Evolutionary conservation across 805 yeast genomes (phyloP), one percentile per base, ranked within the genome.

Genomic region (Candida dendrica): DNA sequence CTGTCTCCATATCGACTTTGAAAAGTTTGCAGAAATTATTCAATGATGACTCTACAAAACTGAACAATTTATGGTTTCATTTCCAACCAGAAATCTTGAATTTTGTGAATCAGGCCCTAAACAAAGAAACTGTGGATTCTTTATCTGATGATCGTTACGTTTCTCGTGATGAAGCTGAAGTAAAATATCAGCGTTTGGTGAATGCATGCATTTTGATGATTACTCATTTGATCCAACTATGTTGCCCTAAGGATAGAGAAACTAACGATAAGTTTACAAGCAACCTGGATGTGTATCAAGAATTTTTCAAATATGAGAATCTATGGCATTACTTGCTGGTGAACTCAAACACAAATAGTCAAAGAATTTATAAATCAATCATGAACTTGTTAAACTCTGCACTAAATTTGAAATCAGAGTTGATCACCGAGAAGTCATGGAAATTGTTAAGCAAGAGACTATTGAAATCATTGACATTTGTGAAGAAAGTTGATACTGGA

Each of bases 121-220:
- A 72, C 14, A 58, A 63, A 27, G 95, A 89, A 56, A 66, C 76
- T 3, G 71, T 71, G 4, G 78, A 74, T 14, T 73, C 88, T 1
- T 59, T 90, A 17, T 79, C 90, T 2, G 96, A 90, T 52, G 84
- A 81, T 53, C 68, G 95, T 42, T 79, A 76, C 50, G 73, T 79
- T 16, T 71, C 78, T 3, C 72, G 72, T 38, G 85, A 80, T 36
- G 95, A 88, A 45, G 72, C 85, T 1, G 66, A 66, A 24, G 61
- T 78, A 16, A 86, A 85, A 56, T 85, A 79, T 53, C 66, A 69
- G 24, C 65, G 95, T 44, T 69, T 81, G 3, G 53, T 78, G 14
- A 68, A 70, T 31, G 65, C 79, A 6, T 63, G 80, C 1, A 49
- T 84, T 7, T 63, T 63, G 36, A 61, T 82, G 58, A 52, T 81